Evolutionary conservation across 2,329 filamentous ascomycete species (phyloP), one percentile per base, ranked within the genome.

Genomic region (Ophiostoma himal-ulmi): DNA sequence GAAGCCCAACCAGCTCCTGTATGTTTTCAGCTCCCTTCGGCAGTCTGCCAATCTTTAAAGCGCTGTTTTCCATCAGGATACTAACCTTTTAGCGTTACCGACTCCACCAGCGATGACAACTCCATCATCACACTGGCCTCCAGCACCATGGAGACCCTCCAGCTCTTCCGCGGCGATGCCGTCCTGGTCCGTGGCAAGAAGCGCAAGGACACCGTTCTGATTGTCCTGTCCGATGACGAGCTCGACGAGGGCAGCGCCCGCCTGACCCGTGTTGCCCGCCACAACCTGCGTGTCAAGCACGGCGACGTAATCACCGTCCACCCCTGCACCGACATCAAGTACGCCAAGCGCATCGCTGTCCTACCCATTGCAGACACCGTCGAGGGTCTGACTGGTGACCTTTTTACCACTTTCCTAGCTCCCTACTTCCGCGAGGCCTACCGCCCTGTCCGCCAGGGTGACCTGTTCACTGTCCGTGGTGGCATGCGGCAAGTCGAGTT

Each of bases 371-470:
- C 95, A 80, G 95, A 99, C 81, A 98, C 96, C 75, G 90, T 99
- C 77, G 95, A 99, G 84, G 95, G 96, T 78, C 88, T 99, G 73
- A 98, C 96, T 73, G 95, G 95, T 77, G 98, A 94, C 64, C 89
- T 99, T 74, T 99, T 99, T 83, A 95, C 99, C 78, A 95, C 98
- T 77, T 99, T 96, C 89, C 93, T 99, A 75, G 95, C 95, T 72
- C 95, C 95, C 78, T 99, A 99, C 85, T 99, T 99, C 90, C 93
- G 94, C 77, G 95, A 99, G 86, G 94, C 95, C 74, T 99, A 99
- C 86, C 88, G 95, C 80, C 95, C 95, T 70, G 93, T 99, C 73
- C 91, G 94, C 80, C 95, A 98, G 86, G 95, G 95, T 77, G 95
- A 99, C 79, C 88, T 97, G 71, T 99, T 99, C 86, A 97, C 94